Evolutionary conservation across 2,329 filamentous ascomycete genomes (phyloP), one percentile per base, ranked within the genome.

Genomic region (Xylariaceae sp.): DNA sequence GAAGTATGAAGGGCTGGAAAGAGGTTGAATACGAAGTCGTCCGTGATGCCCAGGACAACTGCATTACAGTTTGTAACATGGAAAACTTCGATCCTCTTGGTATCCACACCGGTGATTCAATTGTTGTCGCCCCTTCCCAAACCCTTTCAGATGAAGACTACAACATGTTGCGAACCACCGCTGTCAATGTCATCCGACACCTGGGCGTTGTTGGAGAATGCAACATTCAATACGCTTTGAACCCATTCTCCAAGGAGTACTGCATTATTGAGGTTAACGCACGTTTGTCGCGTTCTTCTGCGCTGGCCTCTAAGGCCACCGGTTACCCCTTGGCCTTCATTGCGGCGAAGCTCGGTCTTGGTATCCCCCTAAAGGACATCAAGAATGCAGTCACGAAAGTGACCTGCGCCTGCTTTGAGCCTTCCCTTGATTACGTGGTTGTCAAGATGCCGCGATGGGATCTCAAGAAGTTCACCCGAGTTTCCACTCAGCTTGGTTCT

Each of bases 1-100:
- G 90, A 74, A 96, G 91, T 78, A 97, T 99, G 93, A 97, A 97
- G 80, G 94, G 94, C 61, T 99, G 94, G 94, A 99, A 99, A 76
- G 94, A 99, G 76, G 95, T 97, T 64, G 94, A 99, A 75, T 99
- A 97, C 72, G 94, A 99, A 75, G 94, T 97, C 63, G 94, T 99
- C 47, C 88, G 94, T 70, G 94, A 97, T 79, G 89, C 87, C 59
- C 87, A 91, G 68, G 92, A 99, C 78, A 97, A 97, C 82, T 99
- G 94, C 74, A 97, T 99, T 73, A 99, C 94, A 5, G 94, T 99
- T 63, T 99, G 94, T 76, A 99, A 99, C 80, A 97, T 99, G 94
- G 94, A 99, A 79, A 99, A 99, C 78, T 99, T 99, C 71, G 94
- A 99, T 74, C 94, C 94, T 57, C 86, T 99, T 1, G 94, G 94